Percentiles rank a stretch among this genome's conserved stretches.
Evolutionary conservation across 768 basidiomycete species (phyloP).

Genomic region (Hydnum rufescens): DNA sequence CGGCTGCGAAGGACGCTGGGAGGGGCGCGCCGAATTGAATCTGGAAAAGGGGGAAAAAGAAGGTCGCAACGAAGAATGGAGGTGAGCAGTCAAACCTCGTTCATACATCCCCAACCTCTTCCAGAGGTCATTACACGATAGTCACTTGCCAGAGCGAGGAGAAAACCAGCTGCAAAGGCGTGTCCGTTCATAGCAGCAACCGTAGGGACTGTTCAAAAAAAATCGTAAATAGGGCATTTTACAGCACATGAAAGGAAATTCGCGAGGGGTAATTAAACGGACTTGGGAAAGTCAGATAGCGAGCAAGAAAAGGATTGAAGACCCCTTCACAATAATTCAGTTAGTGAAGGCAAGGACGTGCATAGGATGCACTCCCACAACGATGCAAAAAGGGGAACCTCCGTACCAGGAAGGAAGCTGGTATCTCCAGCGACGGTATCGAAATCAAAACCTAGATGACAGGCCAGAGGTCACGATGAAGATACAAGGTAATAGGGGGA

Average conservation of each 20-base stretch:
- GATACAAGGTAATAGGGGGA: background rate
- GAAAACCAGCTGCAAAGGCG: conserved; percentile 26
- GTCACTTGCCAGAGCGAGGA: conserved; percentile 24
- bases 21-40: conserved; percentile 22
- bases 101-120: conserved; percentile 18
- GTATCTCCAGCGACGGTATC: conserved; percentile 26
- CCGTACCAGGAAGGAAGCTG: conserved; percentile 6
- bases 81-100: conserved; percentile 15
- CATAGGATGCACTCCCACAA: conserved; percentile 31
- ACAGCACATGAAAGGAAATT: background rate
- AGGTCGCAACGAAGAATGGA: conserved; percentile 1
- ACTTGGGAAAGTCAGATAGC: background rate
- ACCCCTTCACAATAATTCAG: conserved; percentile 12
- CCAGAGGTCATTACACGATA: conserved; percentile 20
- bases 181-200: conserved; percentile 23
- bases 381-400: background rate
- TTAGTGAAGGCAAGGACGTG: conserved; percentile 30
- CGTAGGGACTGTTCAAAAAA: conserved; percentile 49
- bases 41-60: conserved; percentile 2
- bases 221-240: background rate
- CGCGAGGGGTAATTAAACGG: background rate
- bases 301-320: conserved; percentile 5
- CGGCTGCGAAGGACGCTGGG: conserved; percentile 19
- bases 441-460: background rate
- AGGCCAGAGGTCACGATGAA: background rate